These are phyloP conservation scores for Syzygium oleosum DNA, from an alignment of 345 rosid species.

Conservation along the genomic window DNA sequence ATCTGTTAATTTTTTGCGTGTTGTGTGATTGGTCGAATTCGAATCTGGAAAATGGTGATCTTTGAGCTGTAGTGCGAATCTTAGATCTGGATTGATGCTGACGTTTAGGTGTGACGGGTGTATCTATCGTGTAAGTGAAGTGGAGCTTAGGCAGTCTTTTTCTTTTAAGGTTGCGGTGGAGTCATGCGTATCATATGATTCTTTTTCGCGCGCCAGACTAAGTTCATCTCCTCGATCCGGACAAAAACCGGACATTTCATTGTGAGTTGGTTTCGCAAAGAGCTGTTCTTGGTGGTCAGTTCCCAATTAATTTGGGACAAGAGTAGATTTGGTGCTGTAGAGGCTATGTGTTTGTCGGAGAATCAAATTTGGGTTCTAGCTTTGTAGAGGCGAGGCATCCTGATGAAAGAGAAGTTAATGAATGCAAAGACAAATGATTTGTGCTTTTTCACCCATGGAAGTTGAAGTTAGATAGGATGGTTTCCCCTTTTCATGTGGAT, in stretches of 20 bases:
- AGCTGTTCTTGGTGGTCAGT: neutral
- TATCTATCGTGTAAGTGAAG: neutral
- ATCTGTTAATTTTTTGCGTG: neutral
- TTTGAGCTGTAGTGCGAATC: neutral
- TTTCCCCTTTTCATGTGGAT: neutral
- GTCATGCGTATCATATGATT: neutral
- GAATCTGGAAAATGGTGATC: neutral
- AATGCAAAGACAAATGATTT: neutral
- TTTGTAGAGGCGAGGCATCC: neutral
- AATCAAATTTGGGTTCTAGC: neutral
- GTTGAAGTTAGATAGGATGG: neutral
- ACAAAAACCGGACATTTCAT: neutral
- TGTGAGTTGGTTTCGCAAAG: neutral
- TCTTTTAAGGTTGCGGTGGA: neutral
- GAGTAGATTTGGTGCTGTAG: neutral
- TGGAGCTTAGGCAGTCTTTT: neutral
- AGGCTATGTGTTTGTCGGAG: neutral
- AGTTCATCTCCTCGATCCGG: neutral
- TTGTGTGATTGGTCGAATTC: neutral
- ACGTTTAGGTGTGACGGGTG: neutral
- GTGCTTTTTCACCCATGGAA: neutral
- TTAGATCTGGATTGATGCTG: neutral
- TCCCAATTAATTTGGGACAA: neutral
- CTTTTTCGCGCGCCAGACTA: neutral
- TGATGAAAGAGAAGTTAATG: neutral